A percentile compares a stretch with the other conserved stretches of the same genome.
These are phyloP conservation scores for Syzygium aromaticum DNA, from an alignment of 345 rosid species.

Conservation along the genomic window DNA sequence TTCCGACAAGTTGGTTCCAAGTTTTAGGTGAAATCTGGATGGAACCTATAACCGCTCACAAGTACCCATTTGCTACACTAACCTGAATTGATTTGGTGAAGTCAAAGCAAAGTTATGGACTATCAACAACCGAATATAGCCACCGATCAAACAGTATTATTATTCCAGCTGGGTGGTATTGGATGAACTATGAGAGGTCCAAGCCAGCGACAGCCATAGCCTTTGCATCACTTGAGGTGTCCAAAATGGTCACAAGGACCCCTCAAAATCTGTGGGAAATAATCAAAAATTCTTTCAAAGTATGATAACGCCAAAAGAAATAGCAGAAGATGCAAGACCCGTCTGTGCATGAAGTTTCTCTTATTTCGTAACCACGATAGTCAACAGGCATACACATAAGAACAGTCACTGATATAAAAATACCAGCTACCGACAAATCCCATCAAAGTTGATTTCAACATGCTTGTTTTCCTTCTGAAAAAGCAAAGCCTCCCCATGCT, in stretches of 20 bases:
- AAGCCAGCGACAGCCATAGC: conserved; percentile 80
- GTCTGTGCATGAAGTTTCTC: not conserved
- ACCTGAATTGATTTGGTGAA: too few relatives aligned
- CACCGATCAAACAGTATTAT: conserved; percentile 31
- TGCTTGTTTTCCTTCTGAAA: not conserved
- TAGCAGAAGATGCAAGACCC: not conserved
- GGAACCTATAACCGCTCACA: too few relatives aligned
- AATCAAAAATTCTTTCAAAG: not conserved
- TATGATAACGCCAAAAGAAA: not conserved
- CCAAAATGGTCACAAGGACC: conserved; percentile 78
- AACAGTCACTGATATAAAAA: not conserved
- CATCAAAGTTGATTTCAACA: not conserved
- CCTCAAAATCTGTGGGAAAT: conserved; percentile 55
- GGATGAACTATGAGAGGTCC: conserved; percentile 88
- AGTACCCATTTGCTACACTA: too few relatives aligned
- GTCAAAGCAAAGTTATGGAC: too few relatives aligned
- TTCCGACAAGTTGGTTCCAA: too few relatives aligned
- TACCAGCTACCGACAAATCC: not conserved
- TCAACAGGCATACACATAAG: not conserved
- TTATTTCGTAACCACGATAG: not conserved
- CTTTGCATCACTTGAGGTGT: conserved; percentile 75
- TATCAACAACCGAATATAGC: too few relatives aligned
- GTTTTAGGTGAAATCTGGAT: too few relatives aligned
- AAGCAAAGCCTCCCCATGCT: not conserved
- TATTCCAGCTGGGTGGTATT: conserved; percentile 79